phyloP scores from a whole-genome alignment of 148 eudicot species.

The Drosera capensis region DNA sequence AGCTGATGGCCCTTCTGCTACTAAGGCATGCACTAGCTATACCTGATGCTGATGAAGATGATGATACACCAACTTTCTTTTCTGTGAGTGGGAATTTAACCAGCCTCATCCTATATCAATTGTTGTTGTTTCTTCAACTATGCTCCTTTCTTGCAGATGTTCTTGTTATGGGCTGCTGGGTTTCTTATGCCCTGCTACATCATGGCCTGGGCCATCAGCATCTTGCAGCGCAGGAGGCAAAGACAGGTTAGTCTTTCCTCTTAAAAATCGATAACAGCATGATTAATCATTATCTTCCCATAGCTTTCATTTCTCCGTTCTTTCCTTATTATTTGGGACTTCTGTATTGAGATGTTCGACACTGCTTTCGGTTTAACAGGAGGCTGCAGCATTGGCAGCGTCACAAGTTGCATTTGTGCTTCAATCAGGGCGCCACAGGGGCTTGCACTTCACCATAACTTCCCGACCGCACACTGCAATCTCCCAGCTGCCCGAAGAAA shows the following conservation, averaged over 20 bases:
- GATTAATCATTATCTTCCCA: background rate
- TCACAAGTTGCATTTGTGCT: constrained; percentile 59
- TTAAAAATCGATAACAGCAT: background rate
- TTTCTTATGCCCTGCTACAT: constrained; percentile 85
- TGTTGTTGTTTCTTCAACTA: constrained; percentile 3
- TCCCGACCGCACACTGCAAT: constrained; percentile 24
- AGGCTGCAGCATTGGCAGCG: constrained; percentile 60
- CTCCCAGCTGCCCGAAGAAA: constrained; percentile 7
- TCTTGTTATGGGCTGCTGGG: constrained; percentile 71
- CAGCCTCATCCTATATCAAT: background rate
- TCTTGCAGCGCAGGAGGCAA: constrained; percentile 61
- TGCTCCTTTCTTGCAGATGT: constrained; percentile 41
- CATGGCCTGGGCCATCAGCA: constrained; percentile 74
- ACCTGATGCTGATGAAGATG: constrained; percentile 46
- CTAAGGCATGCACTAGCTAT: constrained; percentile 67
- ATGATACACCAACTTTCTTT: constrained; percentile 57
- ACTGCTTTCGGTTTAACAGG: constrained; percentile 19
- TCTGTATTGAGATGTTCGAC: background rate
- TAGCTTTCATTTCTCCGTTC: background rate
- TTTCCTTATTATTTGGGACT: background rate
- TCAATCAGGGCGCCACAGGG: constrained; percentile 53
- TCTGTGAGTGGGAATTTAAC: constrained; percentile 33
- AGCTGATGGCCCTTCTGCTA: constrained; percentile 73
- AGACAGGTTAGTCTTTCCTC: constrained; percentile 37
- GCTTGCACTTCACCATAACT: constrained; percentile 48